Evolutionary conservation across 495 filamentous ascomycete species (phyloP), one percentile per base, ranked within the genome.

Genomic region (Penicillium silybi): DNA sequence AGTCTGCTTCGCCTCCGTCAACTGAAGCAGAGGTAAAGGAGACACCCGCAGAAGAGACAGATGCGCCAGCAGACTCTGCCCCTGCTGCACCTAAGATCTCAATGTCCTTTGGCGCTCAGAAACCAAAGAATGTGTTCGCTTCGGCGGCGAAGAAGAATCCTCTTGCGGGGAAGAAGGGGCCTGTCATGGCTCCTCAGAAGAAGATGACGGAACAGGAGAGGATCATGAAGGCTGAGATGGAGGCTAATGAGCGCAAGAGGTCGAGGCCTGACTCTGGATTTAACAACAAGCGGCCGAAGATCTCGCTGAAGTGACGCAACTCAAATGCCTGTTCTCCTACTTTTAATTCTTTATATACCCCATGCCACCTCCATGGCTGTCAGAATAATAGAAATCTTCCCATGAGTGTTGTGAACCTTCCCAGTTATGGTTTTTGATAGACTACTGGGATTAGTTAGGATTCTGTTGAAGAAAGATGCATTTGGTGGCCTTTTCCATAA

Each of bases 141-240:
- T 70, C 76, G 0, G 75, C 79, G 4, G 66, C 59, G 8, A 80
- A 80, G 61, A 90, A 87, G 68, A 87, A 86, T 46, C 81, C 81
- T 2, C 69, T 88, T 20, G 76, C 75, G 3, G 72, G 76, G 11
- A 87, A 87, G 71, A 88, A 87, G 63, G 70, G 77, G 0, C 65
- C 73, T 25, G 73, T 78, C 13, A 75, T 83, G 44, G 78, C 75
- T 39, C 79, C 81, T 2, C 88, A 87, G 54, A 89, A 87, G 73
- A 81, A 80, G 29, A 90, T 93, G 80, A 88, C 85, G 54, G 87
- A 93, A 66, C 87, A 86, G n/a, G 90, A 95, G 55, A 76, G 90
- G 50, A 93, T 93, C 52, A 95, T 95, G 90, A 88, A 85, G 65
- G 85, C 88, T 53, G 90, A 92, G 54, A 75, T 78, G 70, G 73